A percentile compares a stretch with the other conserved stretches of the same genome.
Evolutionary conservation across 495 filamentous ascomycete species (phyloP).

Genomic region (Staphylotrichum tortipilum): DNA sequence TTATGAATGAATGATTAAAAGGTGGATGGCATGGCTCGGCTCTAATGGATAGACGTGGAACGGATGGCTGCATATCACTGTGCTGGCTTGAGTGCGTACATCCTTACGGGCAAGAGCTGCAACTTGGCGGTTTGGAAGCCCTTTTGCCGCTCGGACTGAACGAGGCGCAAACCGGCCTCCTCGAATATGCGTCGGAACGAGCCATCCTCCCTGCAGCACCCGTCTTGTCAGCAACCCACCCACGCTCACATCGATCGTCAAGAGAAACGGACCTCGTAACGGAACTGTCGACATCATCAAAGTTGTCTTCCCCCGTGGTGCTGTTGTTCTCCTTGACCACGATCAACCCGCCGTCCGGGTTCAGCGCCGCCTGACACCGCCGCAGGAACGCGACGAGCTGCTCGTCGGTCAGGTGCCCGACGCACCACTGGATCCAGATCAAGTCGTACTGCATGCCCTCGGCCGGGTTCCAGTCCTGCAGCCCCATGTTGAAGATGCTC

Average conservation of each 20-base stretch:
- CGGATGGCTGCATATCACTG: background rate
- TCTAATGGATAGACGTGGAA: background rate
- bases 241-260: background rate
- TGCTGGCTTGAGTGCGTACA: slow-evolving; percentile 52
- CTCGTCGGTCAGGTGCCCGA: slow-evolving; percentile 78
- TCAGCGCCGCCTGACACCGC: slow-evolving; percentile 51
- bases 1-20: background rate
- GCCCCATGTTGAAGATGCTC: slow-evolving; percentile 57
- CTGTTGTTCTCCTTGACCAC: slow-evolving; percentile 86
- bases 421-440: slow-evolving; percentile 81
- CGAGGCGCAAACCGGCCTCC: slow-evolving; percentile 55
- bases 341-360: slow-evolving; percentile 42
- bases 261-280: slow-evolving; percentile 51
- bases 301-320: slow-evolving; percentile 55
- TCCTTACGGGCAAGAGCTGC: slow-evolving; percentile 57
- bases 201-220: slow-evolving; percentile 47
- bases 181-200: slow-evolving; percentile 64
- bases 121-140: slow-evolving; percentile 44
- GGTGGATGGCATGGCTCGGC: background rate
- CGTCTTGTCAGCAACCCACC: no score
- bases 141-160: slow-evolving; percentile 66
- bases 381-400: slow-evolving; percentile 61
- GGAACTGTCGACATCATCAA: slow-evolving; percentile 69
- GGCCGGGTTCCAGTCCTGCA: slow-evolving; percentile 63
- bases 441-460: slow-evolving; percentile 48